Base-by-base conservation (phyloP, 345 rosid genomes). In the Mercurialis annua region DNA sequence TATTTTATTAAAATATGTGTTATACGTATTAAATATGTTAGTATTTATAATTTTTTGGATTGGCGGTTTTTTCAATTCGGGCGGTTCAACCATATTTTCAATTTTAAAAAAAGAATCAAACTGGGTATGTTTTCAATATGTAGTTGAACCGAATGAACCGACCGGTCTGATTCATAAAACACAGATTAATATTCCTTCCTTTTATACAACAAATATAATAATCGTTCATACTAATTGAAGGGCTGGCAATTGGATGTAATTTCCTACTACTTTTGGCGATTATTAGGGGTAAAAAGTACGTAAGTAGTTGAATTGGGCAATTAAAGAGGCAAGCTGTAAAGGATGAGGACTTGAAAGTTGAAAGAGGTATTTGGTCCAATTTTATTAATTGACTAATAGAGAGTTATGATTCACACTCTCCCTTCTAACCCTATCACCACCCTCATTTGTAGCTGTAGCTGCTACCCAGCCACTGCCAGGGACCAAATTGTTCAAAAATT, bases 281-380 rank as follows among this genome's bases (percentile, higher is more conserved):
- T 17, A 33, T 23, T 52, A 38, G 48, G 59, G 29, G 48, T 30
- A 14, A 54, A 61, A 70, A 43, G 66, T 17, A 26, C 40, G 66
- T 2, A 57, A 21, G 78, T 40, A 15, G 83, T 60, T 76, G 73
- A 66, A 52, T 12, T 71, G 63, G 43, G 54, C 46, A 63, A 66
- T 66, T 16, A 20, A 80, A 62, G 56, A 67, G 60, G 69, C 51
- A 0, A 71, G 75, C 77, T 66, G 75, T 36, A 69, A 71, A 66
- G 71, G 54, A 29, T 23, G 69, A 51, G 0, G 69, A 60, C 56
- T 24, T 10, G 70, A 52, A 56, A 12, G 51, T 34, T 53, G 77
- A 62, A 57, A 68, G 56, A 33, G 53, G 59, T 38, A 47, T 26
- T 14, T 66, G 73, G 63, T 76, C 69, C 61, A 31, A 48, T 27